phyloP scores from a whole-genome alignment of 441 rosid genomes.

The Metrosideros polymorpha region DNA sequence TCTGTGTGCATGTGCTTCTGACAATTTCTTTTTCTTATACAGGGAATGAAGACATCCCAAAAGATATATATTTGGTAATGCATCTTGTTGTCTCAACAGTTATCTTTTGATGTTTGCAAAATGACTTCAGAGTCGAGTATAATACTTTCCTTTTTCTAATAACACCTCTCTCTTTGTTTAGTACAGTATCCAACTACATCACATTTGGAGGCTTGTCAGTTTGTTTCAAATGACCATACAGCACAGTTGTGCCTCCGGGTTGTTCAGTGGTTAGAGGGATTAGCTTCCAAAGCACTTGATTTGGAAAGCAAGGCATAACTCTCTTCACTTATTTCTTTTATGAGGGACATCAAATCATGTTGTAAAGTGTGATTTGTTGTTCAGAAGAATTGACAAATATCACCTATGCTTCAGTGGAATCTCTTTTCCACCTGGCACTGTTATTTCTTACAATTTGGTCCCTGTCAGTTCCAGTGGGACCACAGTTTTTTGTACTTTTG shows the following conservation, averaged over 20 bases:
- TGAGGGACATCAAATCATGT: not conserved
- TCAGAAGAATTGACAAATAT: not conserved
- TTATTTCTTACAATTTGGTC: not conserved
- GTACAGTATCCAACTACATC: constrained; percentile 88
- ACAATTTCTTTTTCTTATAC: constrained; percentile 20
- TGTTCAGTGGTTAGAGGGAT: constrained; percentile 92
- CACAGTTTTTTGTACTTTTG: not conserved
- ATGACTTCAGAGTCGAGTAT: not conserved
- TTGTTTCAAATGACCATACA: constrained; percentile 76
- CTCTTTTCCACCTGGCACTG: not conserved
- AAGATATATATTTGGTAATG: constrained; percentile 58
- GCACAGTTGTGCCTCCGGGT: constrained; percentile 94
- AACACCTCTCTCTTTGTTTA: constrained; percentile 10
- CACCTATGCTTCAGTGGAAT: not conserved
- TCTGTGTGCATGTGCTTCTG: not conserved
- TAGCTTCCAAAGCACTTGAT: constrained; percentile 95
- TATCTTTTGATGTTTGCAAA: not conserved
- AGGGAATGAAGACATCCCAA: constrained; percentile 76
- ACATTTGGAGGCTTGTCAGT: constrained; percentile 91
- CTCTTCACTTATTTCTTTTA: not conserved
- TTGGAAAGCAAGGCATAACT: constrained; percentile 79
- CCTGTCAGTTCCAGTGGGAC: not conserved
- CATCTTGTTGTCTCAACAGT: not conserved
- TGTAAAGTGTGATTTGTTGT: not conserved
- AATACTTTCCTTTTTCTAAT: not conserved